Percentiles rank a stretch among this genome's conserved stretches.
Evolutionary conservation across 2,329 filamentous ascomycete species (phyloP).

Genomic region (Chrysoporthe puriensis): DNA sequence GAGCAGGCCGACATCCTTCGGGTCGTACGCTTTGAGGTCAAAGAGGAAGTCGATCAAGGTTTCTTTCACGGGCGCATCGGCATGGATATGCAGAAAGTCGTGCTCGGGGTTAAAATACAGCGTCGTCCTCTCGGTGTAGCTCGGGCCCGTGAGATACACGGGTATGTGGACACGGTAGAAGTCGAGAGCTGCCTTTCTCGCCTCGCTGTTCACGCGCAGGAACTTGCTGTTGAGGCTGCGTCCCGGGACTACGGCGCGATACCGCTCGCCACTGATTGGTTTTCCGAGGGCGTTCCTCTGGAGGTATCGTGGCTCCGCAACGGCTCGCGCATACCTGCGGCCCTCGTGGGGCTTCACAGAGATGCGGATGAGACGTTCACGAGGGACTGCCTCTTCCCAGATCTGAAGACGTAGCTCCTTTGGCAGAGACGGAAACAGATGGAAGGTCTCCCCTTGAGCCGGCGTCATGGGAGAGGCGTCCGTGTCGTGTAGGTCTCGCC

Average conservation of each 20-base stretch:
- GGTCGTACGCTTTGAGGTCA: constrained; percentile 28
- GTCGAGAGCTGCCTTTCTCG: constrained; percentile 4
- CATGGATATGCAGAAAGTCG: constrained; percentile 18
- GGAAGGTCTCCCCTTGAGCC: constrained; percentile 1
- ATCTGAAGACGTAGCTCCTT: constrained; percentile 26
- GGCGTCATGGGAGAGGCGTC: background rate
- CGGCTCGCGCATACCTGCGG: background rate
- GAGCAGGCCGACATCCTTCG: constrained; percentile 16
- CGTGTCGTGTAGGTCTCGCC: background rate
- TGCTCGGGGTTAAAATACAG: constrained; percentile 25
- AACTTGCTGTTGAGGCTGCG: constrained; percentile 15
- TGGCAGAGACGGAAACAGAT: constrained; percentile 13
- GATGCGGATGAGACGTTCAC: constrained; percentile 20
- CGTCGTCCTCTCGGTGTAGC: background rate
- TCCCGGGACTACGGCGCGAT: background rate
- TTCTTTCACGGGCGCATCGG: constrained; percentile 16
- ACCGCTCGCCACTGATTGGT: constrained; percentile 21
- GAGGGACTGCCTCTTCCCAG: constrained; percentile 25
- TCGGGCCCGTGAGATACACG: background rate
- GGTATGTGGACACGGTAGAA: constrained; percentile 25
- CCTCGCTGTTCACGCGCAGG: constrained; percentile 20
- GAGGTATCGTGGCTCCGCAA: constrained; percentile 18
- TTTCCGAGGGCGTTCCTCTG: constrained; percentile 23
- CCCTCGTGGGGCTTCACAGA: background rate
- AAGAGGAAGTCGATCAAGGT: constrained; percentile 27